phyloP scores from a whole-genome alignment of 1,139 yeast genomes.

The Hanseniaspora uvarum region DNA sequence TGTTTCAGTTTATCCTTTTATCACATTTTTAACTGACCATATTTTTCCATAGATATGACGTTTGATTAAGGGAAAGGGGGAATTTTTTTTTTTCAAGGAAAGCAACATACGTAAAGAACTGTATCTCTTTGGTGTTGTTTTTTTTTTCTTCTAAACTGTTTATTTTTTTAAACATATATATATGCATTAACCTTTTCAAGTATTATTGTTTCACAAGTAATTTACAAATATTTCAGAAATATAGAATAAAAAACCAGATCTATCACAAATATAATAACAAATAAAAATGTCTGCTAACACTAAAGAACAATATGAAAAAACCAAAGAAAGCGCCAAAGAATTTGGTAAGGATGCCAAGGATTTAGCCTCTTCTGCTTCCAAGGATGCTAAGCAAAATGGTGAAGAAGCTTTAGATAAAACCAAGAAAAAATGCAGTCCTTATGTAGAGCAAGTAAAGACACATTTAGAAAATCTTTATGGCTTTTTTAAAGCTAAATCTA shows the following conservation, averaged over 20 bases:
- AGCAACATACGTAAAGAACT: background rate
- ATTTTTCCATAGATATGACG: background rate
- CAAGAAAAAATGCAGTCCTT: slow-evolving; percentile 14
- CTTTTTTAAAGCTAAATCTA: slow-evolving; percentile 15
- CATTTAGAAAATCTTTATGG: slow-evolving; percentile 9
- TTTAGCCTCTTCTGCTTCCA: slow-evolving; percentile 18
- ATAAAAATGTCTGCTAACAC: slow-evolving; percentile 11
- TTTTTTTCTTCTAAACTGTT: background rate
- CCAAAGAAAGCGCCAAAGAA: slow-evolving; percentile 15
- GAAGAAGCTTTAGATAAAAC: slow-evolving; percentile 13
- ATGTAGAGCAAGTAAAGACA: slow-evolving; percentile 12
- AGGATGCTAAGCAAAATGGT: slow-evolving; percentile 15
- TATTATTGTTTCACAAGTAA: too few relatives aligned
- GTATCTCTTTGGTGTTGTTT: background rate
- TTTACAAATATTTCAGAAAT: too few relatives aligned
- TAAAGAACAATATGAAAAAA: slow-evolving; percentile 14
- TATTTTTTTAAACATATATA: background rate
- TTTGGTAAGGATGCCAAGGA: slow-evolving; percentile 16
- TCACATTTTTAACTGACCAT: background rate
- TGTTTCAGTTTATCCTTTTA: background rate
- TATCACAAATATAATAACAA: background rate
- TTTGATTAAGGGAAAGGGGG: slow-evolving; percentile 3
- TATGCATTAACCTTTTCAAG: too few relatives aligned
- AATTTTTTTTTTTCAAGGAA: background rate
- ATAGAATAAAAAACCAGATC: background rate